phyloP scores from a whole-genome alignment of 345 rosid species.

The Brassica nigra region DNA sequence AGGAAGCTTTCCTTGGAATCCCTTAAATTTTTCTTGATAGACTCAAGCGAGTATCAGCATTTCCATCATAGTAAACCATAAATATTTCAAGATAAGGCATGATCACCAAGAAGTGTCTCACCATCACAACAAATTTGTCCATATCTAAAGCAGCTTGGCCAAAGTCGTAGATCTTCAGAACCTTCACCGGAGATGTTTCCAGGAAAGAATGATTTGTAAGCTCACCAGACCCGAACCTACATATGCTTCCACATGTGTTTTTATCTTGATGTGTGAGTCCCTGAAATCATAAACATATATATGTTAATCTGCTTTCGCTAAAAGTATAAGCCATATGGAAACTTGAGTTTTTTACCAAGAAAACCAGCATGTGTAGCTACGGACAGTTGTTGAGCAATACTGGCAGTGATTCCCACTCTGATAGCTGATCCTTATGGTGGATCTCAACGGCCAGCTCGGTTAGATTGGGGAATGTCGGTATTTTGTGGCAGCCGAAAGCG shows the following conservation, averaged over 20 bases:
- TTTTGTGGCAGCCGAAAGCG: no score
- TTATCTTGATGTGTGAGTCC: neutral
- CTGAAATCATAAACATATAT: neutral
- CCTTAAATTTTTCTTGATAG: neutral
- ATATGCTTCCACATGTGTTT: neutral
- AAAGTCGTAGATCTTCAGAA: neutral
- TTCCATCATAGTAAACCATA: neutral
- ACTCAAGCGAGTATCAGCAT: neutral
- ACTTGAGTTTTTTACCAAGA: no score
- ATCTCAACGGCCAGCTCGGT: no score
- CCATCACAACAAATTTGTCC: neutral
- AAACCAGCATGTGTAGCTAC: neutral
- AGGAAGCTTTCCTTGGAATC: neutral
- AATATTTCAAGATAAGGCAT: neutral
- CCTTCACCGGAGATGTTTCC: neutral
- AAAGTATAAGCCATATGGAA: neutral
- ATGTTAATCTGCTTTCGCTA: neutral
- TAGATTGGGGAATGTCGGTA: no score
- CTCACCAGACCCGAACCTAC: neutral
- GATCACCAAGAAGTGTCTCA: neutral
- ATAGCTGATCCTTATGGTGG: no score
- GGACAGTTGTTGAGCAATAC: neutral
- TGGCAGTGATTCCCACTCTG: neutral
- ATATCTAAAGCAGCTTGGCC: neutral
- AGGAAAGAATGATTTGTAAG: neutral